phyloP scores from a whole-genome alignment of 1,284 basidiomycete genomes.

The Pseudozyma hubeiensis region DNA sequence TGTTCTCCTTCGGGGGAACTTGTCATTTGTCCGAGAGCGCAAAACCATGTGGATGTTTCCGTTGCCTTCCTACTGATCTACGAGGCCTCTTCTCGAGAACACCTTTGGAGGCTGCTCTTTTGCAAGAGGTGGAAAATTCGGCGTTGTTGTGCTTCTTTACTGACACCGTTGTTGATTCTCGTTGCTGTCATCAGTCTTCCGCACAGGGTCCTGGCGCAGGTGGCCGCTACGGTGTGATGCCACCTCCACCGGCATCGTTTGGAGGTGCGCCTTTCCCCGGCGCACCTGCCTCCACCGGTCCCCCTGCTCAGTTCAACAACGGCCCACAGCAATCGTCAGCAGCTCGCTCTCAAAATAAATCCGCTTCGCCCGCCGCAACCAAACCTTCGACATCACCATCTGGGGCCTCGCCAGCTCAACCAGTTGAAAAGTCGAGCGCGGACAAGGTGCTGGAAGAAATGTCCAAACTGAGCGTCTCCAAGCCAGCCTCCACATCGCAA shows the following conservation, averaged over 20 bases:
- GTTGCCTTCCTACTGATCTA: conserved; percentile 79
- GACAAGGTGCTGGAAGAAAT: conserved; percentile 57
- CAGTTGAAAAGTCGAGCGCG: conserved; percentile 36
- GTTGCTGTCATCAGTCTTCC: conserved; percentile 19
- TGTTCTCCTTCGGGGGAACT: conserved; percentile 69
- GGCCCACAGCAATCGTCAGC: conserved; percentile 18
- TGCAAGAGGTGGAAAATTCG: neutral
- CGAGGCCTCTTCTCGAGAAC: neutral
- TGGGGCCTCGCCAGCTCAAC: neutral
- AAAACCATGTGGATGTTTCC: conserved; percentile 77
- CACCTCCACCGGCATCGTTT: conserved; percentile 19
- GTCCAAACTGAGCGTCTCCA: conserved; percentile 52
- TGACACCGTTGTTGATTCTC: conserved; percentile 2
- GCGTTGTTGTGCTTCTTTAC: neutral
- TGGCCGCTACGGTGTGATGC: conserved; percentile 37
- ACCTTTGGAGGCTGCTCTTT: conserved; percentile 3
- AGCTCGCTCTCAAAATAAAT: conserved; percentile 13
- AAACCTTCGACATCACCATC: neutral
- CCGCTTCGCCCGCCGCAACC: conserved; percentile 20
- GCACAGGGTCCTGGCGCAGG: conserved; percentile 22
- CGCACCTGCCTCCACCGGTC: conserved; percentile 23
- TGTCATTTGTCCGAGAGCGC: conserved; percentile 76
- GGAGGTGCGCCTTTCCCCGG: conserved; percentile 23
- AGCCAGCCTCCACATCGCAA: neutral
- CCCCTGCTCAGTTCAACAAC: conserved; percentile 46